Conservation (phyloP, 176 grass and related monocot genomes). For the Areca catechu region DNA sequence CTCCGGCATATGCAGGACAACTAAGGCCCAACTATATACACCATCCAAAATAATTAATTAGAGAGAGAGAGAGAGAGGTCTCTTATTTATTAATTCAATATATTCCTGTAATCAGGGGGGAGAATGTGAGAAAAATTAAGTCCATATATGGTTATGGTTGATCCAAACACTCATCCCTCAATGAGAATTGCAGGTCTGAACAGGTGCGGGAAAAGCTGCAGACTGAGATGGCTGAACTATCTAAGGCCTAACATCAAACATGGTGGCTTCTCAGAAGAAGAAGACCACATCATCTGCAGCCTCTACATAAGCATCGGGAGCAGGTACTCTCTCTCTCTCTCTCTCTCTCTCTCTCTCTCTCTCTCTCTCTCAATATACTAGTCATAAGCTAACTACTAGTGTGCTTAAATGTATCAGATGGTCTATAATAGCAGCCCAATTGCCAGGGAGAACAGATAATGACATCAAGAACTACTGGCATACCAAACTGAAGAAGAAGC, state of each 20-base stretch:
- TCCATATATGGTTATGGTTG: no score
- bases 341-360: background rate
- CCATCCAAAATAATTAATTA: no score
- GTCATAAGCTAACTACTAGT: constrained; percentile 7
- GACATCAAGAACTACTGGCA: constrained; percentile 99
- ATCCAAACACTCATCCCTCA: background rate
- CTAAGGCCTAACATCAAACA: constrained; percentile 90
- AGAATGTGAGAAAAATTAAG: no score
- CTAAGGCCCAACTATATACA: no score
- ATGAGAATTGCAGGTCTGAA: constrained; percentile 40
- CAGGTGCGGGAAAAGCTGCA: constrained; percentile 79
- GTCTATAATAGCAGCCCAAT: constrained; percentile 92
- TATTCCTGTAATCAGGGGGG: no score
- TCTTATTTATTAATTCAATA: no score
- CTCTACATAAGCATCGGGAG: constrained; percentile 99
- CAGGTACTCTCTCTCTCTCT: constrained; percentile 37
- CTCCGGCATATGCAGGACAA: no score
- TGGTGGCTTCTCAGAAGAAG: constrained; percentile 78
- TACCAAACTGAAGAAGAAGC: constrained; percentile 91
- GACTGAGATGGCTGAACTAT: constrained; percentile 74
- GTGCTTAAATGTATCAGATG: constrained; percentile 41
- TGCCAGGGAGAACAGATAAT: constrained; percentile 90
- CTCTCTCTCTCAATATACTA: background rate
- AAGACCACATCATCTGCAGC: constrained; percentile 80
- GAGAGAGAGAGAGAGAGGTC: no score